These are phyloP conservation scores for Pyrus betulifolia DNA, from an alignment of 306 rosid genomes.

Conservation along the genomic window DNA sequence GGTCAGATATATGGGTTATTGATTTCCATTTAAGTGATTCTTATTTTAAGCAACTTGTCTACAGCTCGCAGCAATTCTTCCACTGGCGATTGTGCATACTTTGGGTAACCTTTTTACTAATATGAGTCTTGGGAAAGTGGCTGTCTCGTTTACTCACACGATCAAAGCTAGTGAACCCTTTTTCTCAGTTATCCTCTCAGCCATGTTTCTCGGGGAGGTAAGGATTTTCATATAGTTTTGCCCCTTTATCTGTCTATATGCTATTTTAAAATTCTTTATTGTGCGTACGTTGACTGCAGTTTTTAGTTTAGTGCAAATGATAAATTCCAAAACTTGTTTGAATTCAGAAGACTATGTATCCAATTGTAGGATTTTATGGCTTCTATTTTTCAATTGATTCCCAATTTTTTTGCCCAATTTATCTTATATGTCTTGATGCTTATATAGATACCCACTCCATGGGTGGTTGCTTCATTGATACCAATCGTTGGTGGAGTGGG, in stretches of 20 bases:
- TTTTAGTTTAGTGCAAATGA: neutral
- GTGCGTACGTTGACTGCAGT: neutral
- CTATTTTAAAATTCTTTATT: neutral
- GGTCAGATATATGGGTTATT: neutral
- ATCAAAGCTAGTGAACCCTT: constrained; percentile 94
- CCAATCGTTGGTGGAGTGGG: constrained; percentile 94
- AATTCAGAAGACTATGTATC: neutral
- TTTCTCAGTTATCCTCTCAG: constrained; percentile 82
- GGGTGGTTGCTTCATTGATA: constrained; percentile 79
- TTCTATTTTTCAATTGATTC: neutral
- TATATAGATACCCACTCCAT: constrained; percentile 54
- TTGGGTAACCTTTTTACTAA: constrained; percentile 88
- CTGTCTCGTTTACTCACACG: constrained; percentile 96
- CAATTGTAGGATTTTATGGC: neutral
- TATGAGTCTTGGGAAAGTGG: constrained; percentile 94
- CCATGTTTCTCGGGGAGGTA: constrained; percentile 94
- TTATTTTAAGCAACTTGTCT: constrained; percentile 8
- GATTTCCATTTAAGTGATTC: constrained; percentile 1
- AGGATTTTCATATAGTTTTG: constrained; percentile 7
- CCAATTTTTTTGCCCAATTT: constrained; percentile 3
- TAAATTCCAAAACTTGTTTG: neutral
- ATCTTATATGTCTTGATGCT: neutral
- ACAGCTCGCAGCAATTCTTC: constrained; percentile 77
- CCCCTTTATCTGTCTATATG: neutral
- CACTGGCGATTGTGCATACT: constrained; percentile 75